Percentiles rank a stretch among this genome's conserved stretches.
Evolutionary conservation across 129 eudicot species (phyloP).

Genomic region (Arctium lappa): DNA sequence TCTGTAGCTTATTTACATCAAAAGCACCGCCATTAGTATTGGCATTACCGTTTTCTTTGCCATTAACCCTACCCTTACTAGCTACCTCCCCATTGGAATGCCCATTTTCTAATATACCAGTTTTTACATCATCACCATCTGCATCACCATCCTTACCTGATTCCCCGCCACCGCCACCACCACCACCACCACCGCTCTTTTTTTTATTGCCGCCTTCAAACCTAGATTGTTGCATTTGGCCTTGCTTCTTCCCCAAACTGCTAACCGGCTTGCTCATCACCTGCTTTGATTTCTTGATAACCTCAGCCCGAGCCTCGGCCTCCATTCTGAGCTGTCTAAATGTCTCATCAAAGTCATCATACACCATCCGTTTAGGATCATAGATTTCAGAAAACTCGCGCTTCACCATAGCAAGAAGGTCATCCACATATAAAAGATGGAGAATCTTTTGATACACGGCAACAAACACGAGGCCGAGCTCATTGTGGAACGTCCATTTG

Average conservation of each 20-base stretch:
- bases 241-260: slow-evolving; percentile 53
- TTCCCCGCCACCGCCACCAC: slow-evolving; percentile 14
- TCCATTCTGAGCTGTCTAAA: slow-evolving; percentile 87
- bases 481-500: slow-evolving; percentile 96
- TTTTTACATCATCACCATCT: slow-evolving; percentile 32
- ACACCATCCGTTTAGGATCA: slow-evolving; percentile 67
- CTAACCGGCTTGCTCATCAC: slow-evolving; percentile 52
- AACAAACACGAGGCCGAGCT: slow-evolving; percentile 85
- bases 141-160: slow-evolving; percentile 43
- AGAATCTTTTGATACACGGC: slow-evolving; percentile 92
- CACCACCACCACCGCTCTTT: slow-evolving; percentile 44
- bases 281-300: slow-evolving; percentile 74
- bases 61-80: slow-evolving; percentile 36
- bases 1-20: slow-evolving; percentile 90
- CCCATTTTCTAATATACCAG: slow-evolving; percentile 46
- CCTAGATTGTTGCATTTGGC: slow-evolving; percentile 48
- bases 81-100: slow-evolving; percentile 42
- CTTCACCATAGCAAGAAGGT: slow-evolving; percentile 83
- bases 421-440: slow-evolving; percentile 92
- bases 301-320: slow-evolving; percentile 89
- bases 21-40: slow-evolving; percentile 60
- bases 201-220: slow-evolving; percentile 59
- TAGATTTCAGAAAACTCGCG: slow-evolving; percentile 72
- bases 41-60: slow-evolving; percentile 56
- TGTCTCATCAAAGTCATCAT: slow-evolving; percentile 76